Base-by-base conservation (phyloP, 2,329 filamentous ascomycete species). In the Cytospora paraplurivora region DNA sequence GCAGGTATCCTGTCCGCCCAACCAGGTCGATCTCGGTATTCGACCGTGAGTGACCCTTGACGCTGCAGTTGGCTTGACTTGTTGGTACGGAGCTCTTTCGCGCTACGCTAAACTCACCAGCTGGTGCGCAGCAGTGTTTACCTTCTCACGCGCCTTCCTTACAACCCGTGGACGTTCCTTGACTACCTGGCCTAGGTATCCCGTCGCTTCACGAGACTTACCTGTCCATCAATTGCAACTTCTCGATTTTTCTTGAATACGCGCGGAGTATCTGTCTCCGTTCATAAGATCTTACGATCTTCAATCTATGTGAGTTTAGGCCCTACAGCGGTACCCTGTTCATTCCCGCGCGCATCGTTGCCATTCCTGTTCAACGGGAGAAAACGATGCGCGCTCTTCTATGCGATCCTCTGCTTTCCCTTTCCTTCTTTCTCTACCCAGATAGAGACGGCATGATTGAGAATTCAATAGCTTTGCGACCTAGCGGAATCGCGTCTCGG, bases 1-100 rank as follows among this genome's bases (percentile, higher is more conserved):
- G 13, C 64, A 17, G n/a, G 32, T 5, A 53, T 67, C 19, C 58
- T 65, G 65, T 70, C 69, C 19, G 33, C 47, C 47, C 10, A 44
- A 34, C 21, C 52, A 35, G 50, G 27, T 15, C 17, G 13, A 27
- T 27, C 27, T 27, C 27, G 27, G 27, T 27, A n/a, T 27, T 27
- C 27, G 27, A 4, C 27, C 27, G 27, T 27, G 27, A 27, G 27
- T 27, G 27, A 27, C 27, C 27, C 27, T 27, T 27, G 27, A 27
- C 27, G 4, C 27, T 27, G 27, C 27, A 27, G 27, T 4, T 27
- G 27, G 27, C 27, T 27, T 27, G 27, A 49, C 47, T 6, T 11
- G 34, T 55, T 17, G 51, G 49, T 44, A 32, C 7, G 27, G 19
- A 27, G 27, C 27, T 27, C 27, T 27, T 27, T 27, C 27, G 27